Percentiles rank a stretch among this genome's conserved stretches.
phyloP scores from a whole-genome alignment of 2,329 filamentous ascomycete species.

The Ascomycota sp. region DNA sequence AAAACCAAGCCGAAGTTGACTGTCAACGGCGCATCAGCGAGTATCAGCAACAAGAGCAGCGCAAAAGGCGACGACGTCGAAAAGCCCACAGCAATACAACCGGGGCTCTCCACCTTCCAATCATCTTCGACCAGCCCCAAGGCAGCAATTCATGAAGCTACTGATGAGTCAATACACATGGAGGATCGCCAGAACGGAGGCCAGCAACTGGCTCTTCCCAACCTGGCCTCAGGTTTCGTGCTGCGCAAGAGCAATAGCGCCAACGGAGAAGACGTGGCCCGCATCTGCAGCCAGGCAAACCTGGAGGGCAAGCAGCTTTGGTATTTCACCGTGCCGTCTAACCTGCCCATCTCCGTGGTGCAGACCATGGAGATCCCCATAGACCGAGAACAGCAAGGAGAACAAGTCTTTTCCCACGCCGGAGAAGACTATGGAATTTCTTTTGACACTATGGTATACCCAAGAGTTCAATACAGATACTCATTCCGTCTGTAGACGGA shows the following conservation, averaged over 20 bases:
- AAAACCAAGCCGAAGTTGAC: constrained; percentile 2
- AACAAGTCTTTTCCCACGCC: constrained; percentile 38
- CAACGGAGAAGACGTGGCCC: constrained; percentile 24
- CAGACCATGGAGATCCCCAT: constrained; percentile 41
- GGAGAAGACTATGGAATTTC: constrained; percentile 42
- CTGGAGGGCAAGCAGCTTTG: constrained; percentile 54
- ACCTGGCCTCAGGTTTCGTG: constrained; percentile 29
- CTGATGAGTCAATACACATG: constrained; percentile 20
- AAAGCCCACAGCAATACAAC: not conserved
- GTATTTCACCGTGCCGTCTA: constrained; percentile 58
- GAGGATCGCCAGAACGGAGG: constrained; percentile 9
- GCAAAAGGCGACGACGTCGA: not conserved
- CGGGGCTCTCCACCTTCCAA: not conserved
- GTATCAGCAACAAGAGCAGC: constrained; percentile 5
- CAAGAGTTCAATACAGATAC: constrained; percentile 31
- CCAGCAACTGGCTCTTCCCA: constrained; percentile 18
- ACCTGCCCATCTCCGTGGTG: constrained; percentile 46
- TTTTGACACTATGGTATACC: constrained; percentile 29
- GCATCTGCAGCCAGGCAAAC: constrained; percentile 36
- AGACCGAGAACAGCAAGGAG: constrained; percentile 29
- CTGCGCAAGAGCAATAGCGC: constrained; percentile 24
- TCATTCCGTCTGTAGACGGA: constrained; percentile 37
- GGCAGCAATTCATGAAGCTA: constrained; percentile 12
- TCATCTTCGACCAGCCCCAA: constrained; percentile 7
- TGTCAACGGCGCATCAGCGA: constrained; percentile 6